Conservation (phyloP, 805 yeast genomes). For the Candida nonsorbophila region DNA sequence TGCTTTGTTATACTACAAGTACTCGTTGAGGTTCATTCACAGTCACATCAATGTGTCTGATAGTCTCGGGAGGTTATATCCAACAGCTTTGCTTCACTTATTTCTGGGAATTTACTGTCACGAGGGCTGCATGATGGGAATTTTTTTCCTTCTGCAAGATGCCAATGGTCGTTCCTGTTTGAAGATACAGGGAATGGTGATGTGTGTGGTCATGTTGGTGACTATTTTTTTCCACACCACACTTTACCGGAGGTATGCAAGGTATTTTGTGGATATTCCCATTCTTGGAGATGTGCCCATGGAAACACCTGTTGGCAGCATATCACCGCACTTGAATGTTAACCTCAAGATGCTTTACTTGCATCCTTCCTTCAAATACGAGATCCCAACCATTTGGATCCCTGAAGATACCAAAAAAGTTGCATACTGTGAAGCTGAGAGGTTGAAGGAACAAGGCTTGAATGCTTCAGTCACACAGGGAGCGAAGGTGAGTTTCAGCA, state of each 20-base stretch:
- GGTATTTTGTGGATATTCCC: constrained; percentile 26
- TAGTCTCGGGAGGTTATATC: constrained; percentile 66
- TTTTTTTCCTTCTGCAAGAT: constrained; percentile 59
- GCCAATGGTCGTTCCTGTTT: constrained; percentile 38
- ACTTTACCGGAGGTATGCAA: constrained; percentile 37
- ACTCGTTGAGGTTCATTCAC: constrained; percentile 56
- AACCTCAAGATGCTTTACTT: constrained; percentile 20
- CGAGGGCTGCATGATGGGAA: constrained; percentile 73
- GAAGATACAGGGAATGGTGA: constrained; percentile 46
- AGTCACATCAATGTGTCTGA: constrained; percentile 50
- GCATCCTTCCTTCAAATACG: constrained; percentile 35
- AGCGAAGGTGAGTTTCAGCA: constrained; percentile 13
- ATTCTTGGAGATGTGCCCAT: constrained; percentile 8
- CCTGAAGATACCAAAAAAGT: constrained; percentile 29
- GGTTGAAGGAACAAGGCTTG: constrained; percentile 6
- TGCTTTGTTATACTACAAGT: constrained; percentile 63
- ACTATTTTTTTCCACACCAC: constrained; percentile 58
- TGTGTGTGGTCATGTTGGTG: constrained; percentile 43
- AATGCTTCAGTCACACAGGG: constrained; percentile 21
- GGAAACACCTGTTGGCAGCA: too few species aligned
- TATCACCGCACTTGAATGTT: constrained; percentile 9
- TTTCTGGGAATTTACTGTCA: constrained; percentile 79
- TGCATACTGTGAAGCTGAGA: constrained; percentile 3
- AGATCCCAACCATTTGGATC: constrained; percentile 33
- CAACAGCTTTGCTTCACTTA: constrained; percentile 68